A percentile compares a stretch with the other conserved stretches of the same genome.
phyloP scores from a whole-genome alignment of 2,329 filamentous ascomycete species.

The Pseudonectria foliicola region DNA sequence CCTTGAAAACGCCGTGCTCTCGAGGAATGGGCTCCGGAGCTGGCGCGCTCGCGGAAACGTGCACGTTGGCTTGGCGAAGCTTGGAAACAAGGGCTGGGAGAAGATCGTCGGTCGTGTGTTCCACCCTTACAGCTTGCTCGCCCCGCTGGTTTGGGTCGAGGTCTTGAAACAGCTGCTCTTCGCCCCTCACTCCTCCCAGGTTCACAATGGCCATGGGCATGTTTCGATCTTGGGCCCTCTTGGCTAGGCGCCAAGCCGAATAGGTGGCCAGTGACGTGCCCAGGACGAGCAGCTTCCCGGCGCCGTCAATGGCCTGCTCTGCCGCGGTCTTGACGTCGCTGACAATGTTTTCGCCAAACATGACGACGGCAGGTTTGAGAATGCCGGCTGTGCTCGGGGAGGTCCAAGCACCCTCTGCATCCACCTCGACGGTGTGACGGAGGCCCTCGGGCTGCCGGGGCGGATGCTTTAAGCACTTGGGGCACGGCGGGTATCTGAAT shows the following conservation, averaged over 20 bases:
- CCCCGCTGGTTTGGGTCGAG: conserved; percentile 46
- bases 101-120: conserved; percentile 50
- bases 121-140: conserved; percentile 46
- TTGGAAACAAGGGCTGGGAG: conserved; percentile 50
- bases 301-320: conserved; percentile 71
- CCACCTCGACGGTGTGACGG: conserved; percentile 56
- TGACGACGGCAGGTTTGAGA: conserved; percentile 86
- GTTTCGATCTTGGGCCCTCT: conserved; percentile 69
- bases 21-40: conserved; percentile 8
- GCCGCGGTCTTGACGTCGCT: conserved; percentile 63
- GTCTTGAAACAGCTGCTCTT: conserved; percentile 62
- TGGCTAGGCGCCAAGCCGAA: conserved; percentile 85
- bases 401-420: conserved; percentile 74
- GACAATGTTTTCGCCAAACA: conserved; percentile 90
- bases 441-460: conserved; percentile 49
- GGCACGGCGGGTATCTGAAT: conserved; percentile 87
- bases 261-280: conserved; percentile 92
- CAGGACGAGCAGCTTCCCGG: conserved; percentile 68
- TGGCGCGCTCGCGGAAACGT: conserved; percentile 4
- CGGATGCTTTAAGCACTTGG: conserved; percentile 63
- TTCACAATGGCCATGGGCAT: conserved; percentile 88
- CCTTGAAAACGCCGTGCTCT: conserved; percentile 41
- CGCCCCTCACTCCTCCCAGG: conserved; percentile 73
- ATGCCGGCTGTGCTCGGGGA: conserved; percentile 63
- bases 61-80: conserved; percentile 29